These are phyloP conservation scores for Coniella lustricola DNA, from an alignment of 2,329 filamentous ascomycete species.

Conservation along the genomic window DNA sequence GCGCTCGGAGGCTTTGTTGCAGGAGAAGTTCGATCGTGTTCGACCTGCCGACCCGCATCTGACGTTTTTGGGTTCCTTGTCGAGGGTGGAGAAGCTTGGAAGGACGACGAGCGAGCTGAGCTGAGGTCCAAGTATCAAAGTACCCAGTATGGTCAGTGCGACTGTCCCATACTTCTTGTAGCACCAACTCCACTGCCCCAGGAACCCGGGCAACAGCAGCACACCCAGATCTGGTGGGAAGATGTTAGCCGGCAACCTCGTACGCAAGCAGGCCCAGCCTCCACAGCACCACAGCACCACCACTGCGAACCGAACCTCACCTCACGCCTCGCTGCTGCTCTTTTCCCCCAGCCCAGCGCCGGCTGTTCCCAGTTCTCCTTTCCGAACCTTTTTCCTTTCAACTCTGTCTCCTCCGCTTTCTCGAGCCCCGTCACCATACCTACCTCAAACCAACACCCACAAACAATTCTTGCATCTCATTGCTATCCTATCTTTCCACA, in stretches of 20 bases:
- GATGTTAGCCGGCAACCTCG: neutral
- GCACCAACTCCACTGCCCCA: neutral
- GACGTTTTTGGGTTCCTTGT: neutral
- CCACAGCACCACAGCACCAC: neutral
- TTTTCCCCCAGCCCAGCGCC: conserved; percentile 4
- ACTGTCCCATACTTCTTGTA: too few relatives aligned
- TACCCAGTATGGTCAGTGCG: too few relatives aligned
- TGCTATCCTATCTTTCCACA: neutral
- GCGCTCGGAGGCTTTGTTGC: neutral
- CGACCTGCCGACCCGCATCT: neutral
- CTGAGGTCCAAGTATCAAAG: too few relatives aligned
- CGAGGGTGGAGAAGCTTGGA: neutral
- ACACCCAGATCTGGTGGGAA: neutral
- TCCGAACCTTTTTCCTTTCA: conserved; percentile 2
- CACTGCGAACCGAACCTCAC: conserved; percentile 5
- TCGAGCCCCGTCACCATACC: neutral
- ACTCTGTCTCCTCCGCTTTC: neutral
- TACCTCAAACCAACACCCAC: neutral
- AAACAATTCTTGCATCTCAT: neutral
- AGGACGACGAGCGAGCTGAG: neutral
- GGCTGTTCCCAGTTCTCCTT: conserved; percentile 3
- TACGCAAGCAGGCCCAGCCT: neutral
- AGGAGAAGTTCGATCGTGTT: neutral
- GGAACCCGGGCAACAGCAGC: neutral
- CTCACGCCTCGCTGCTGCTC: conserved; percentile 5